Evolutionary conservation across 2,329 filamentous ascomycete genomes (phyloP).

Genomic region (Trichoderma cornu-damae): DNA sequence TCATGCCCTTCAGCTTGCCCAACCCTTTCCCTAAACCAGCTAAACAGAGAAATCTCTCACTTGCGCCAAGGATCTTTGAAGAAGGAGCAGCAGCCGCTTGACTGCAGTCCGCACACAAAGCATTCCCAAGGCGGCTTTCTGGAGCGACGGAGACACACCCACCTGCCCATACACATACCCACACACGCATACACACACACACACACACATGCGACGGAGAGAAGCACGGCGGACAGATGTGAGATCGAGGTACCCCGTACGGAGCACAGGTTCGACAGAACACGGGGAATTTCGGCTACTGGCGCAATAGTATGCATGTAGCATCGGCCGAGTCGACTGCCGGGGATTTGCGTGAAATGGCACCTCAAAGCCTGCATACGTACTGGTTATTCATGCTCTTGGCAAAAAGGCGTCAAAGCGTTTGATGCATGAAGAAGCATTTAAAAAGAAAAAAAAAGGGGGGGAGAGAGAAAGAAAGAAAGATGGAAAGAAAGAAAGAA

Average conservation of each 20-base stretch:
- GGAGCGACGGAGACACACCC: slow-evolving; percentile 4
- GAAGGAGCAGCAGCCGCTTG: background rate
- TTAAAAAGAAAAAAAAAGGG: no score
- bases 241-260: slow-evolving; percentile 6
- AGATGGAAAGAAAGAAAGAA: background rate
- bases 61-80: background rate
- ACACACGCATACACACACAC: no score
- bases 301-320: no score
- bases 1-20: background rate
- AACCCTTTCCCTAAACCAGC: background rate
- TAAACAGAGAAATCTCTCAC: background rate
- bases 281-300: background rate
- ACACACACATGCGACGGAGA: no score
- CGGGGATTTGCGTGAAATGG: background rate
- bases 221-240: background rate
- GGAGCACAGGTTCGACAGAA: background rate
- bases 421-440: background rate
- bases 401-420: background rate
- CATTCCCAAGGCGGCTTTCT: background rate
- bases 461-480: no score
- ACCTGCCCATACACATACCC: no score
- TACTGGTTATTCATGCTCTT: background rate
- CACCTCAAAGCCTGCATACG: background rate
- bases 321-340: background rate
- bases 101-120: background rate